Base-by-base conservation (phyloP, 495 filamentous ascomycete genomes). In the Penicillium parvum region DNA sequence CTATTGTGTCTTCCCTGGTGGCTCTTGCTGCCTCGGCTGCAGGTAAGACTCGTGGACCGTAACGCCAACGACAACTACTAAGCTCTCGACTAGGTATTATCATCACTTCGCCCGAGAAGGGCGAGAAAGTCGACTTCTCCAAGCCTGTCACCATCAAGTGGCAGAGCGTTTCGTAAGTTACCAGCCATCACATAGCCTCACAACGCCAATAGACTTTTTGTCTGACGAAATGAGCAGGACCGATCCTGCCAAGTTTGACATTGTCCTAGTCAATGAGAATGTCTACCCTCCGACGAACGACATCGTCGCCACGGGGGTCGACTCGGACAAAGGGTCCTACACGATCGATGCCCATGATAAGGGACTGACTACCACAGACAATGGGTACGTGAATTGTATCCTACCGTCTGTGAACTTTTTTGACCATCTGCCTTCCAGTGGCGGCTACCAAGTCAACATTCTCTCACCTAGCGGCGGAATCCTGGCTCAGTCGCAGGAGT, bases 401-500 rank as follows among this genome's bases (percentile, higher is more conserved):
- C n/a, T n/a, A n/a, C n/a, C n/a, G n/a, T n/a, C n/a, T n/a, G n/a
- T n/a, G n/a, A n/a, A n/a, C n/a, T n/a, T n/a, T n/a, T n/a, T n/a
- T n/a, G n/a, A n/a, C n/a, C n/a, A n/a, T n/a, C n/a, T n/a, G n/a
- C n/a, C n/a, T 26, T 17, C 7, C 22, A 65, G 61, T 11, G 42
- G 49, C 16, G 61, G 55, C 25, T 66, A 66, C 34, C 63, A 66
- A 25, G 60, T 66, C 57, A 64, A 66, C 47, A 42, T 66, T 32
- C 32, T 61, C 32, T 57, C 58, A 7, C 42, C 34, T 26, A 38
- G 30, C 3, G 47, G 40, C 36, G 61, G 59, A 14, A 65, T 66
- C 38, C 42, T 66, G 17, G 63, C 63, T 28, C 63, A 66, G 52
- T 64, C 61, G 9, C 49, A 53, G 27, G 53, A 65, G 28, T 66